A percentile compares a stretch with the other conserved stretches of the same genome.
Evolutionary conservation across 495 filamentous ascomycete species (phyloP).

Genomic region (Trichoderma reesei): DNA sequence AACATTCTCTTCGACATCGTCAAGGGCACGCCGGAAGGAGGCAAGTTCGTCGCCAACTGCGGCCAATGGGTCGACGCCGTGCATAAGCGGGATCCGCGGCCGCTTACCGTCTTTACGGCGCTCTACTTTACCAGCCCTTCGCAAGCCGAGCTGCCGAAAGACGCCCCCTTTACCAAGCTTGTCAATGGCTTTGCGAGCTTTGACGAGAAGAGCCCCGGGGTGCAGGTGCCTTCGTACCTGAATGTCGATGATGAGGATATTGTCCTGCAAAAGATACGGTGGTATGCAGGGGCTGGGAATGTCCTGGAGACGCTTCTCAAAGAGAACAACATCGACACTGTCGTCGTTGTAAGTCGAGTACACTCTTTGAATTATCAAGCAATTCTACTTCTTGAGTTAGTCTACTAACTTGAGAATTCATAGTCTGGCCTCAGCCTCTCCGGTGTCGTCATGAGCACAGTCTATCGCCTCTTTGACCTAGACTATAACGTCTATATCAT

Average conservation of each 20-base stretch:
- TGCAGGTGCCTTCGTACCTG: slow-evolving; percentile 26
- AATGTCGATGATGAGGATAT: slow-evolving; percentile 25
- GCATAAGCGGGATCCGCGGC: slow-evolving; percentile 23
- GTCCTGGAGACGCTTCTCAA: slow-evolving; percentile 34
- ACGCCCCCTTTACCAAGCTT: slow-evolving; percentile 25
- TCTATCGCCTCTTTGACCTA: slow-evolving; percentile 36
- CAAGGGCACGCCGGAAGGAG: slow-evolving; percentile 23
- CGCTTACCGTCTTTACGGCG: slow-evolving; percentile 32
- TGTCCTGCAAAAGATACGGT: slow-evolving; percentile 34
- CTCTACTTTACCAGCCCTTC: slow-evolving; percentile 25
- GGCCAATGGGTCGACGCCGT: slow-evolving; percentile 31
- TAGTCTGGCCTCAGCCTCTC: slow-evolving; percentile 34
- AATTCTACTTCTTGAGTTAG: too few relatives aligned
- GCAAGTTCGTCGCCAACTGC: slow-evolving; percentile 20
- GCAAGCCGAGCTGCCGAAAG: slow-evolving; percentile 24
- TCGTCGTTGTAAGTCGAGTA: slow-evolving; percentile 27
- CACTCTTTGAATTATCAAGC: neutral
- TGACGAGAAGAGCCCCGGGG: slow-evolving; percentile 14
- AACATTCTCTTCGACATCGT: slow-evolving; percentile 25
- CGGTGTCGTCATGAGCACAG: slow-evolving; percentile 34
- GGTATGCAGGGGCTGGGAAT: slow-evolving; percentile 33
- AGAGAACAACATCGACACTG: slow-evolving; percentile 31
- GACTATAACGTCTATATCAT: slow-evolving; percentile 37
- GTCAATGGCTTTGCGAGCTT: slow-evolving; percentile 20
- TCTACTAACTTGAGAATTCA: neutral